Evolutionary conservation across 805 yeast genomes (phyloP), one percentile per base, ranked within the genome.

Genomic region (Priceomyces haplophilus): DNA sequence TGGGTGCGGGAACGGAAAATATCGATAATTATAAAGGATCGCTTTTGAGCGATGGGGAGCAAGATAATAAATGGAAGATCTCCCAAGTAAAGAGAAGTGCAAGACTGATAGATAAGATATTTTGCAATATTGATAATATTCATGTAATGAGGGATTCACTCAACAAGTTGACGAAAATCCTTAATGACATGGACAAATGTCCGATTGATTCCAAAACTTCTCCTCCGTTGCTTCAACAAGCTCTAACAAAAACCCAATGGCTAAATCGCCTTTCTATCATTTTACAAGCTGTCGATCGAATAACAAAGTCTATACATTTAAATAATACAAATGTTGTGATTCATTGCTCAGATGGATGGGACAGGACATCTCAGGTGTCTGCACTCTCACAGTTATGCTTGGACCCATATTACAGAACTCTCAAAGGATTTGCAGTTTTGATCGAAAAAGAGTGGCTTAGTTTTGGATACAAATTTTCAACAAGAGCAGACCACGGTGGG

Each of bases 341-440:
- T 5, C 99, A 93, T 66, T 93, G 99, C 60, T 88, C 97, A 0
- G 99, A 93, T 67, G 99, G 99, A 1, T 93, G 99, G 99, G 99
- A 93, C 59, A 72, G 99, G 44, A 93, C 99, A 0, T 80, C 97
- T 0, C 98, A 93, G 58, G 78, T 90, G 1, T 76, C 89, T 4
- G 83, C 96, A 2, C 66, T 93, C 47, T 79, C 90, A 18, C 91
- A 91, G 62, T 64, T 93, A 4, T 87, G 96, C 56, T 69, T 90
- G 7, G 98, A 93, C 60, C 97, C 98, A 0, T 88, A 79, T 58
- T 93, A 75, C 62, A 73, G 99, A 50, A 90, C 98, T 0, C 50
- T 87, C 2, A 84, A 88, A 44, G 99, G 99, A 2, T 89, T 93
- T 56, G 83, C 85, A 65, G 76, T 82, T 0, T 68, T 93, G 15